Conservation (phyloP, 176 grass and related monocot species). For the Panicum miliaceum region DNA sequence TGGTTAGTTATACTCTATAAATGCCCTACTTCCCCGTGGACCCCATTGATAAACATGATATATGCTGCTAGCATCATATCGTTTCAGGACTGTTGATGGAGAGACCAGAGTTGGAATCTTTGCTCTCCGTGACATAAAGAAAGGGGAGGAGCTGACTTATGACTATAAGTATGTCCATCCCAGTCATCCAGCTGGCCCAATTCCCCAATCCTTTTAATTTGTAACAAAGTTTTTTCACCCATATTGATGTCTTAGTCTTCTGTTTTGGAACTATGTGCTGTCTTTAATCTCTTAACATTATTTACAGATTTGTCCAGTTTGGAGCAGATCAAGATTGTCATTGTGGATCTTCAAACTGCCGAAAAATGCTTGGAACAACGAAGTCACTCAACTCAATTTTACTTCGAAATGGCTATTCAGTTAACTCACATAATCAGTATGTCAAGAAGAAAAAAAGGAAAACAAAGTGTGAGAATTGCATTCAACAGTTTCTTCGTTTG, state of each 20-base stretch:
- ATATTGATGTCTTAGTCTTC: constrained; percentile 23
- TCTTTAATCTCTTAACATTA: constrained; percentile 42
- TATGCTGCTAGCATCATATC: constrained; percentile 40
- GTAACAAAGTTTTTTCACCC: background rate
- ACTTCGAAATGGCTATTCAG: constrained; percentile 51
- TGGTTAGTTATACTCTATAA: constrained; percentile 67
- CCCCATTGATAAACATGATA: constrained; percentile 30
- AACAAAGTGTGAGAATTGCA: constrained; percentile 63
- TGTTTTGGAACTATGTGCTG: constrained; percentile 29
- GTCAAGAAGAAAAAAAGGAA: constrained; percentile 57
- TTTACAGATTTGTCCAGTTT: constrained; percentile 93
- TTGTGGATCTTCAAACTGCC: constrained; percentile 86
- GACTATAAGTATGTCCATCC: constrained; percentile 86
- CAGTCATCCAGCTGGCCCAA: background rate
- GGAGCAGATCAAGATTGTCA: constrained; percentile 90
- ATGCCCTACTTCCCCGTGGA: constrained; percentile 20
- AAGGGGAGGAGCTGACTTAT: constrained; percentile 87
- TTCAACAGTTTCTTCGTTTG: constrained; percentile 61
- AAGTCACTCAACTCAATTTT: constrained; percentile 21
- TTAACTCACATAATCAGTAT: constrained; percentile 43
- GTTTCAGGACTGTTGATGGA: constrained; percentile 84
- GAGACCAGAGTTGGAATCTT: constrained; percentile 98
- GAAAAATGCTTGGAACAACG: constrained; percentile 71
- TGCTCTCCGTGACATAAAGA: constrained; percentile 77
- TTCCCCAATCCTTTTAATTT: background rate